These are phyloP conservation scores for Emergomyces orientalis DNA, from an alignment of 2,329 filamentous ascomycete genomes.

Conservation along the genomic window DNA sequence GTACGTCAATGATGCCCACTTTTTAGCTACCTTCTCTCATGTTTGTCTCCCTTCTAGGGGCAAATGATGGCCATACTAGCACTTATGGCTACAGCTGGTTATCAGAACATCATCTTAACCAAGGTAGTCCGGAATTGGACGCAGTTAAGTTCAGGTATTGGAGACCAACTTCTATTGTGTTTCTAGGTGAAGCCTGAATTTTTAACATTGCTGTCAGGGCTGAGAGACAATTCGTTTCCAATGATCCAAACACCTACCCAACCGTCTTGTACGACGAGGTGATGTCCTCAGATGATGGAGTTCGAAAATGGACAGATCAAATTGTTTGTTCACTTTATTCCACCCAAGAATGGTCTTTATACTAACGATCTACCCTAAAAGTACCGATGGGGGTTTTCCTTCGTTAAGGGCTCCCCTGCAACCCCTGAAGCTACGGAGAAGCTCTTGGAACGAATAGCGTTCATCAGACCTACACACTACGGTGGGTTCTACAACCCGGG, in stretches of 20 bases:
- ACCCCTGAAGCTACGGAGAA: constrained; percentile 60
- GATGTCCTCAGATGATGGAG: constrained; percentile 47
- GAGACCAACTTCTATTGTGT: neutral
- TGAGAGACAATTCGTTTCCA: constrained; percentile 11
- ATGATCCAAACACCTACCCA: constrained; percentile 43
- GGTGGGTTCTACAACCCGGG: constrained; percentile 48
- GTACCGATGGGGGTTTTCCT: constrained; percentile 65
- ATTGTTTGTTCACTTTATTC: constrained; percentile 39
- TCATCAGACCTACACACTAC: constrained; percentile 86
- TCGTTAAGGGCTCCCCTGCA: constrained; percentile 61
- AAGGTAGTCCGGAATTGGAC: neutral
- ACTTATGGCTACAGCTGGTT: constrained; percentile 58
- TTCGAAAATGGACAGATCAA: constrained; percentile 54
- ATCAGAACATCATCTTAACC: constrained; percentile 30
- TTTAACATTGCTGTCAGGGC: constrained; percentile 9
- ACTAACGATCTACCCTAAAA: constrained; percentile 27
- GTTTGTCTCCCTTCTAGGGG: constrained; percentile 44
- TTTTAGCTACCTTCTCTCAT: constrained; percentile 15
- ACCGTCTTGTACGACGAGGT: constrained; percentile 52
- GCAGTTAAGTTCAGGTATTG: neutral
- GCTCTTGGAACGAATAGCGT: constrained; percentile 72
- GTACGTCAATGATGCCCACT: constrained; percentile 30
- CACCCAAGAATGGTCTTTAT: neutral
- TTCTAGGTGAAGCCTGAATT: neutral
- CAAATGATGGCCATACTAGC: constrained; percentile 58